phyloP scores from a whole-genome alignment of 495 filamentous ascomycete species.

The Aspergillus nidulans region DNA sequence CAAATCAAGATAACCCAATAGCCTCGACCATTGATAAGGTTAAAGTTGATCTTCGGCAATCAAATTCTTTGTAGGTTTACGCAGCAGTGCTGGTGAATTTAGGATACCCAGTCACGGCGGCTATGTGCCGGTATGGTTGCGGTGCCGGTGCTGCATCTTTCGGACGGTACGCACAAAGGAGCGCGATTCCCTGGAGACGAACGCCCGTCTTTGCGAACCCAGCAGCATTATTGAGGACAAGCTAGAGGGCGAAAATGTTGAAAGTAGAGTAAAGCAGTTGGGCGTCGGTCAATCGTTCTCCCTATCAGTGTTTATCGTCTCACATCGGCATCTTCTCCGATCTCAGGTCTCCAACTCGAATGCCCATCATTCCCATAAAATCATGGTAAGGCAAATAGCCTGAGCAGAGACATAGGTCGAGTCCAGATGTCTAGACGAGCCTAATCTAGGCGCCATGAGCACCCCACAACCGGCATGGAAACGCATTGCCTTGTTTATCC shows the following conservation, averaged over 20 bases:
- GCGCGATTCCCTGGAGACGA: background rate
- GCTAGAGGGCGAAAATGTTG: background rate
- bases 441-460: background rate
- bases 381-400: background rate
- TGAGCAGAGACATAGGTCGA: background rate
- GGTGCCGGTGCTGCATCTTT: background rate
- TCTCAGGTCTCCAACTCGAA: background rate
- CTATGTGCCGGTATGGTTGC: too few relatives aligned
- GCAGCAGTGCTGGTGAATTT: background rate
- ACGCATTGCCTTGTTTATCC: slow-evolving; percentile 31
- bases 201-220: background rate
- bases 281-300: slow-evolving; percentile 6
- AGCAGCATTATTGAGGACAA: background rate
- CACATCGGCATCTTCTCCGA: slow-evolving; percentile 6
- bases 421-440: background rate
- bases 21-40: background rate
- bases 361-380: background rate
- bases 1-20: too few relatives aligned
- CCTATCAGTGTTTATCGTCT: slow-evolving; percentile 9
- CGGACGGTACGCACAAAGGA: background rate
- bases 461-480: slow-evolving; percentile 11
- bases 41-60: background rate
- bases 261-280: background rate
- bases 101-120: too few relatives aligned
- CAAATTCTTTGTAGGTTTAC: background rate